Percentiles rank a stretch among this genome's conserved stretches.
These are phyloP conservation scores for Pythium plurisporium DNA, from an alignment of 352 stramenopile genomes.

Conservation along the genomic window DNA sequence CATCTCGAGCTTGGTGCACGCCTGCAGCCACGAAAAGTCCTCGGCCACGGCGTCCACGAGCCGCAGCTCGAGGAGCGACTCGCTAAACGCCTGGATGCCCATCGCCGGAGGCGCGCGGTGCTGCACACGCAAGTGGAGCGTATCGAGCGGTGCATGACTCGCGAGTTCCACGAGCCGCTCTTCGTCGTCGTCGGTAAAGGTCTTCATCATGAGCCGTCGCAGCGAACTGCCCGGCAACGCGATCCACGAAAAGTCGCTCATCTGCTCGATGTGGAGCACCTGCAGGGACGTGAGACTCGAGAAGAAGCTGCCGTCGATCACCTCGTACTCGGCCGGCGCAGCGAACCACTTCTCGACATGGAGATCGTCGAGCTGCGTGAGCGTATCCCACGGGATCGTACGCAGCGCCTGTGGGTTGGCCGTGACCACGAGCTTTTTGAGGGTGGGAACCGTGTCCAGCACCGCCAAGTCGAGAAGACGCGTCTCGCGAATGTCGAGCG, in stretches of 20 bases:
- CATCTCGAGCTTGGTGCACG: conserved; percentile 20
- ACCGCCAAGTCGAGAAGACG: conserved; percentile 5
- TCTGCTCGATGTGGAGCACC: conserved; percentile 21
- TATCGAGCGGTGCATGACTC: conserved; percentile 4
- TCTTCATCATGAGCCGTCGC: conserved; percentile 20
- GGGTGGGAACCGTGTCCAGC: neutral
- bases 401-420: conserved; percentile 17
- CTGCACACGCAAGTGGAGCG: conserved; percentile 20
- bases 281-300: conserved; percentile 8
- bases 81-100: conserved; percentile 10
- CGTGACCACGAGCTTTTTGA: conserved; percentile 22
- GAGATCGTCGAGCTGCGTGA: conserved; percentile 17
- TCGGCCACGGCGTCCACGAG: conserved; percentile 19
- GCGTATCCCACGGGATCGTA: conserved; percentile 6
- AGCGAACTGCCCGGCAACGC: conserved; percentile 9
- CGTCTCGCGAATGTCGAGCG: conserved; percentile 21
- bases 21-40: conserved; percentile 10
- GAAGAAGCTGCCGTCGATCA: conserved; percentile 22
- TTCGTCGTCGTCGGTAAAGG: conserved; percentile 17
- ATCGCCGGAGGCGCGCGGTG: conserved; percentile 8
- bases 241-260: conserved; percentile 26
- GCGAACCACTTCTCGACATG: conserved; percentile 21
- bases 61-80: conserved; percentile 16
- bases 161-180: conserved; percentile 17
- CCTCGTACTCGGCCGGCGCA: conserved; percentile 20